Percentiles rank a stretch among this genome's conserved stretches.
phyloP scores from a whole-genome alignment of 202 grass and related monocot species.

The Carex sylvatica region DNA sequence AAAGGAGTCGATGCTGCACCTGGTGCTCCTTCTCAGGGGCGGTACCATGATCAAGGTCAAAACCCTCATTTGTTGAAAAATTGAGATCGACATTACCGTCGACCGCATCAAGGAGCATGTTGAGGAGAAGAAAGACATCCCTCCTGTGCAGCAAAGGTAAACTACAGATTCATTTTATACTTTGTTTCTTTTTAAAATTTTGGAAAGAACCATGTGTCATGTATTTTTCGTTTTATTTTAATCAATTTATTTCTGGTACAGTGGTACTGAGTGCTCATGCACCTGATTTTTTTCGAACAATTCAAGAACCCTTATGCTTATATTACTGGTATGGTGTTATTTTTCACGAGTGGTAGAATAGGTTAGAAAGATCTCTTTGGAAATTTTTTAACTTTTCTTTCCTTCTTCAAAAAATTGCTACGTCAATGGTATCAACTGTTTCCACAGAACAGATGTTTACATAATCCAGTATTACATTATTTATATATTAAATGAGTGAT shows the following conservation, averaged over 20 bases:
- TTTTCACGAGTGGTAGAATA: neutral
- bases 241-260: neutral
- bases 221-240: neutral
- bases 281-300: neutral
- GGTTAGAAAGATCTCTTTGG: neutral
- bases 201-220: neutral
- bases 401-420: neutral
- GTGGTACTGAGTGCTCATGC: neutral
- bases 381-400: neutral
- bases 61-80: constrained; percentile 79
- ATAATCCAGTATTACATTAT: neutral
- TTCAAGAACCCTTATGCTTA: neutral
- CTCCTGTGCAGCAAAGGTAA: constrained; percentile 86
- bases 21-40: constrained; percentile 77
- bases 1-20: constrained; percentile 81
- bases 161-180: neutral
- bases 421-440: neutral
- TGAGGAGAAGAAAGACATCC: constrained; percentile 92
- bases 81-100: constrained; percentile 75
- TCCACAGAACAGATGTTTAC: neutral
- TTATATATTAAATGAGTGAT: no score
- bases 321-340: neutral
- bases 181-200: neutral
- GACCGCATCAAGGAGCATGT: constrained; percentile 88
- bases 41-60: constrained; percentile 95